A percentile compares a stretch with the other conserved stretches of the same genome.
Conservation (phyloP, 257 asterid genomes). For the Galeopsis tetrahit region DNA sequence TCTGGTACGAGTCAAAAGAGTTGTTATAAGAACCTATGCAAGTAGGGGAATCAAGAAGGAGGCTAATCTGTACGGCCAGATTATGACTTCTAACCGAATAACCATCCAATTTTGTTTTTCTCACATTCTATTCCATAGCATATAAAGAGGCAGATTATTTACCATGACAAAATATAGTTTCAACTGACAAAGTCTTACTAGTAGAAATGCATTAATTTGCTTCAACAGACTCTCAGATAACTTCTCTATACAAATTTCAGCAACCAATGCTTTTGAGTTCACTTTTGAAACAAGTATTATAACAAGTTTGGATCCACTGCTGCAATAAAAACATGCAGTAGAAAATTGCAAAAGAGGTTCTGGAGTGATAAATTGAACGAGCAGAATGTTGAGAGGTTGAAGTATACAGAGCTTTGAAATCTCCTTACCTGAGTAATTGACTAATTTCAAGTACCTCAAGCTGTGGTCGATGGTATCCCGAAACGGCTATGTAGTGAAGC, state of each 20-base stretch:
- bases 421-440: conserved; percentile 35
- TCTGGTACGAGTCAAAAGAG: conserved; percentile 3
- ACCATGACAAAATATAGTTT: neutral
- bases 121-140: neutral
- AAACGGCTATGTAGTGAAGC: conserved; percentile 70
- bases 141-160: conserved; percentile 26
- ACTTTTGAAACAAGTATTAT: neutral
- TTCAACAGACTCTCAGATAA: conserved; percentile 31
- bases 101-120: conserved; percentile 7
- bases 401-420: conserved; percentile 23
- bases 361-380: neutral
- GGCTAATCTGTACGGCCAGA: neutral
- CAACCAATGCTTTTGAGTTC: conserved; percentile 19
- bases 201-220: conserved; percentile 26
- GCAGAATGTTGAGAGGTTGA: conserved; percentile 13
- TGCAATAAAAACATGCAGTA: neutral
- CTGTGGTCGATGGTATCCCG: conserved; percentile 60
- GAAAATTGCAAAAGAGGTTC: neutral
- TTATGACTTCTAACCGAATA: neutral
- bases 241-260: conserved; percentile 27
- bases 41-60: conserved; percentile 19
- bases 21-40: conserved; percentile 4
- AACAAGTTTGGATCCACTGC: neutral
- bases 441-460: conserved; percentile 37
- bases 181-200: conserved; percentile 19